A percentile compares a stretch with the other conserved stretches of the same genome.
Conservation (phyloP, 1,284 basidiomycete species). For the Leccinum subrobustum region DNA sequence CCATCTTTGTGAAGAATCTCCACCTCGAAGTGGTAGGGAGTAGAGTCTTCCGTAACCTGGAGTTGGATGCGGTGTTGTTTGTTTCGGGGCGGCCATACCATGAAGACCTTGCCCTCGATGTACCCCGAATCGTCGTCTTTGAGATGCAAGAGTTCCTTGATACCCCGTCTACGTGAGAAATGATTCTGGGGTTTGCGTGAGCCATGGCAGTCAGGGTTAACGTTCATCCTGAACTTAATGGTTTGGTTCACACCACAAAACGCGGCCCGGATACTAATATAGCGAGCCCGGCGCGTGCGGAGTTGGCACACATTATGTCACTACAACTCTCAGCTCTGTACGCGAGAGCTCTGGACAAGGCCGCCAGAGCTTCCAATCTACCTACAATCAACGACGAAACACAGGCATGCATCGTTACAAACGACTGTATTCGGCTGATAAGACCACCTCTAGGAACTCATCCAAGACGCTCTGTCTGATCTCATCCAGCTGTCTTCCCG, state of each 20-base stretch:
- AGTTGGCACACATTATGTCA: slow-evolving; percentile 27
- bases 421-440: slow-evolving; percentile 12
- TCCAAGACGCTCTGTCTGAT: slow-evolving; percentile 54
- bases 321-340: slow-evolving; percentile 46
- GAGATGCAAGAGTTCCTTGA: slow-evolving; percentile 23
- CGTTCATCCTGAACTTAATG: slow-evolving; percentile 9
- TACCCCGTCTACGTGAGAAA: slow-evolving; percentile 27
- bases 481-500: slow-evolving; percentile 49
- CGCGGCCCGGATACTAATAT: slow-evolving; percentile 12
- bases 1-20: slow-evolving; percentile 33
- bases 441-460: slow-evolving; percentile 47
- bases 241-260: background rate
- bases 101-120: slow-evolving; percentile 41
- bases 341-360: slow-evolving; percentile 40
- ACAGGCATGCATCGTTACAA: slow-evolving; percentile 38
- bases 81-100: slow-evolving; percentile 41
- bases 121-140: slow-evolving; percentile 32
- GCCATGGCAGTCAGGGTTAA: background rate
- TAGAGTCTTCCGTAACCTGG: slow-evolving; percentile 22
- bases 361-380: slow-evolving; percentile 44
- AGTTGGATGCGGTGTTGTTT: slow-evolving; percentile 27
- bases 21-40: slow-evolving; percentile 37
- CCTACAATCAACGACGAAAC: slow-evolving; percentile 50
- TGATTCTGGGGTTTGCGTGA: slow-evolving; percentile 5
- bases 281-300: background rate